phyloP scores from a whole-genome alignment of 306 rosid species.

The Cajanus cajan region DNA sequence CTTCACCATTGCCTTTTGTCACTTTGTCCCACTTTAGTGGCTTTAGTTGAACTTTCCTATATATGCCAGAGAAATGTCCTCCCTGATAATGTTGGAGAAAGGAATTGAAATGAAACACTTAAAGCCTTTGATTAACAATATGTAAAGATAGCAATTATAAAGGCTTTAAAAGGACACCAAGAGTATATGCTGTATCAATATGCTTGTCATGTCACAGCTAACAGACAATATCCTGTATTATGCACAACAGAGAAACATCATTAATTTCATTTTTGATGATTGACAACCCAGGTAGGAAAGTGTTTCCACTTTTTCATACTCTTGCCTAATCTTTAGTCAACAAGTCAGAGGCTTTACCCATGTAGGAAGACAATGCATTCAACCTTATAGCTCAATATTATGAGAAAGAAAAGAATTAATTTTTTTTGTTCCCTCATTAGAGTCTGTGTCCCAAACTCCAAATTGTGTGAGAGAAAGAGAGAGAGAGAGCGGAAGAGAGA shows the following conservation, averaged over 20 bases:
- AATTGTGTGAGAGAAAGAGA: too few relatives aligned
- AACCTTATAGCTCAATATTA: not conserved
- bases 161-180: constrained; percentile 12
- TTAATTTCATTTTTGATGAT: not conserved
- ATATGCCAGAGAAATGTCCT: constrained; percentile 96
- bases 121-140: not conserved
- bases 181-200: constrained; percentile 2
- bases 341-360: not conserved
- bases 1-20: constrained; percentile 66
- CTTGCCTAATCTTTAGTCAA: not conserved
- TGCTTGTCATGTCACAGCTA: constrained; percentile 6
- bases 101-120: constrained; percentile 23
- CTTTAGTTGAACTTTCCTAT: constrained; percentile 95
- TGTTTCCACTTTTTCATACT: not conserved
- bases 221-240: constrained; percentile 22
- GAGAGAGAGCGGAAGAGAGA: too few relatives aligned
- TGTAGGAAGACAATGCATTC: constrained; percentile 9
- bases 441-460: constrained; percentile 1
- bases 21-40: constrained; percentile 91
- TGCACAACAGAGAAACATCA: constrained; percentile 22
- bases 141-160: constrained; percentile 18
- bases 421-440: not conserved
- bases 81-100: constrained; percentile 56
- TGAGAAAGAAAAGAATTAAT: not conserved
- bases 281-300: constrained; percentile 14